These are phyloP conservation scores for Knoxia roxburghii DNA, from an alignment of 257 asterid species.

Conservation along the genomic window DNA sequence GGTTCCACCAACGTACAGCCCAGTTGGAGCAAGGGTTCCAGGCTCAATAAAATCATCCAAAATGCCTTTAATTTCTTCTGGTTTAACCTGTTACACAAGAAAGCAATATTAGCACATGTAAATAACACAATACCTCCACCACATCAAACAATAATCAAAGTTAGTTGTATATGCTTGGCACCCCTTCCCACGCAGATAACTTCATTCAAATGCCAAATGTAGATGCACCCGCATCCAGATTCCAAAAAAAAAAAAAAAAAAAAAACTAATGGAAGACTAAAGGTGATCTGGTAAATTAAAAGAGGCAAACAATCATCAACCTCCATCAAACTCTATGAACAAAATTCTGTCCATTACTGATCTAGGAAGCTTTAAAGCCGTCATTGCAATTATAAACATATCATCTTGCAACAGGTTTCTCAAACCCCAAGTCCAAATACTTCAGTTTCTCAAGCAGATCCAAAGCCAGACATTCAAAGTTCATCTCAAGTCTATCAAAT, in stretches of 20 bases:
- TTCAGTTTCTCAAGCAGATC: not conserved
- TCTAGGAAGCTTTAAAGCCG: not conserved
- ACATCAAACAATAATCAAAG: not conserved
- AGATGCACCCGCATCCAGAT: not conserved
- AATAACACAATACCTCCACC: not conserved
- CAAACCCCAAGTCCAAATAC: not conserved
- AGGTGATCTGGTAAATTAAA: not conserved
- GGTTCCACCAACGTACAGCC: slow-evolving; percentile 35
- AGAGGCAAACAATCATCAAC: too few relatives aligned
- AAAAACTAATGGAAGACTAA: not conserved
- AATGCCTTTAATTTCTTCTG: slow-evolving; percentile 30
- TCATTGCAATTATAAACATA: too few relatives aligned
- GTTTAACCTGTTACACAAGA: slow-evolving; percentile 23
- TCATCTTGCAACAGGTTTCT: too few relatives aligned
- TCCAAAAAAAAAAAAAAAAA: too few relatives aligned
- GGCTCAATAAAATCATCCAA: slow-evolving; percentile 34
- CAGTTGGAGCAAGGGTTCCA: slow-evolving; percentile 41
- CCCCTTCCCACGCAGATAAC: not conserved
- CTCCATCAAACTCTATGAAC: not conserved
- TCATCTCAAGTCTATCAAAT: not conserved
- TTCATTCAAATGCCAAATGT: not conserved
- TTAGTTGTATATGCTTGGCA: not conserved
- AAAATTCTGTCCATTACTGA: not conserved
- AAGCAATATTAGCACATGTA: not conserved
- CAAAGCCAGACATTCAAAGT: not conserved